Conservation (phyloP, 306 rosid genomes). For the Ormosia semicastrata region DNA sequence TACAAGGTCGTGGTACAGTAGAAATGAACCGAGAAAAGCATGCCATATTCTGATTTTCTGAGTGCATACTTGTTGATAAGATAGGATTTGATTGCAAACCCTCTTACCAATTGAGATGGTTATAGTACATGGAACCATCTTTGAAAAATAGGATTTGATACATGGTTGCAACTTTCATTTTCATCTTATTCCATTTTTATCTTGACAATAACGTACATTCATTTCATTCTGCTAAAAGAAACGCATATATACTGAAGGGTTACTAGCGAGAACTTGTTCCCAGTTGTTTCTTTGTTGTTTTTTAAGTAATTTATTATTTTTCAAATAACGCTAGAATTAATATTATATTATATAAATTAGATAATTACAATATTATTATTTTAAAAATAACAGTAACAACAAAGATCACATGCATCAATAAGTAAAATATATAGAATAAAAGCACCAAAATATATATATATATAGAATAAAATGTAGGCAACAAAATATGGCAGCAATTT, state of each 20-base stretch:
- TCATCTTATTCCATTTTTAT: neutral
- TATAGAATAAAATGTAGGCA: neutral
- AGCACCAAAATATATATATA: neutral
- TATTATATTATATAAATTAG: neutral
- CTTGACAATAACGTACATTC: neutral
- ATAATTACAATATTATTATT: neutral
- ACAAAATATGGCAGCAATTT: no score
- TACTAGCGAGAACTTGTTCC: neutral
- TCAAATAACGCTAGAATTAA: neutral
- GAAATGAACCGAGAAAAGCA: neutral
- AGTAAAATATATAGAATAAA: neutral
- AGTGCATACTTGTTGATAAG: neutral
- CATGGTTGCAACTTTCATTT: neutral
- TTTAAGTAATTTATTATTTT: neutral
- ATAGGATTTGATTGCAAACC: slow-evolving; percentile 16
- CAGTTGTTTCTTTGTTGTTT: neutral
- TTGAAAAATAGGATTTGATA: neutral
- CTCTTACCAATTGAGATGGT: neutral
- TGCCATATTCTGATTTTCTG: slow-evolving; percentile 6
- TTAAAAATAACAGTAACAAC: neutral
- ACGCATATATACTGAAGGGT: neutral
- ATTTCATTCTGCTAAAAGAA: neutral
- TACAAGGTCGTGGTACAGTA: neutral
- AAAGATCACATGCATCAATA: neutral
- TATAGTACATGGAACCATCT: neutral